Evolutionary conservation across 1,139 yeast species (phyloP), one percentile per base, ranked within the genome.

Genomic region (Geotrichum citri-aurantii): DNA sequence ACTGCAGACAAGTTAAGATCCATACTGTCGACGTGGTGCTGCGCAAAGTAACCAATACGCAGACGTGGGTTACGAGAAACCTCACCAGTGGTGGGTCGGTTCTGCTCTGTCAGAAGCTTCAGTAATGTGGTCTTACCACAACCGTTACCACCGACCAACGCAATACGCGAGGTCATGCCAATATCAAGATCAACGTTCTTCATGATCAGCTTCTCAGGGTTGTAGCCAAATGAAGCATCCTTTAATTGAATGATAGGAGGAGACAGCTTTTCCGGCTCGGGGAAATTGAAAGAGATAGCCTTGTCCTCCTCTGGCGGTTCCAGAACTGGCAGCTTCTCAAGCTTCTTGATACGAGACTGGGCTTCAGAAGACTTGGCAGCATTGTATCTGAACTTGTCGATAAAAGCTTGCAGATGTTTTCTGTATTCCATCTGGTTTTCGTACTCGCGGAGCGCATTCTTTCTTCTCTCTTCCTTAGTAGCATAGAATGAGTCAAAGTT

Each of bases 11-110:
- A 76, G n/a, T 75, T 79, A 66, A 92, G 77, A 69, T 93, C 99
- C 97, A 93, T 89, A n/a, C 93, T 87, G 69, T 93, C 99, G 65
- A 93, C 96, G 70, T 93, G 99, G 72, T 93, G 99, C 77, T 93
- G 99, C n/a, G 99, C 98, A 77, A 93, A 93, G 74, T 95, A 95
- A 21, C 97, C 99, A 56, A 93, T 87, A 75, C 99, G 82, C 65
- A 93, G 77, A 67, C 98, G 81, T 48, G 95, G 88, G 69, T 93
- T 92, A 64, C 84, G 82, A 33, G 88, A 80, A 19, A 92, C 87
- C 61, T 80, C 78, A 60, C 99, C 99, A 11, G 76, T 77, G 50
- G 83, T 68, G 2, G 99, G 98, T 24, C 78, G 75, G 59, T 88
- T 75, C 65, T 80, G 82, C 63, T 89, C 97, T 82, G 92, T 85